A percentile compares a stretch with the other conserved stretches of the same genome.
Conservation (phyloP, 352 stramenopile species). For the Phytophthora cactorum region DNA sequence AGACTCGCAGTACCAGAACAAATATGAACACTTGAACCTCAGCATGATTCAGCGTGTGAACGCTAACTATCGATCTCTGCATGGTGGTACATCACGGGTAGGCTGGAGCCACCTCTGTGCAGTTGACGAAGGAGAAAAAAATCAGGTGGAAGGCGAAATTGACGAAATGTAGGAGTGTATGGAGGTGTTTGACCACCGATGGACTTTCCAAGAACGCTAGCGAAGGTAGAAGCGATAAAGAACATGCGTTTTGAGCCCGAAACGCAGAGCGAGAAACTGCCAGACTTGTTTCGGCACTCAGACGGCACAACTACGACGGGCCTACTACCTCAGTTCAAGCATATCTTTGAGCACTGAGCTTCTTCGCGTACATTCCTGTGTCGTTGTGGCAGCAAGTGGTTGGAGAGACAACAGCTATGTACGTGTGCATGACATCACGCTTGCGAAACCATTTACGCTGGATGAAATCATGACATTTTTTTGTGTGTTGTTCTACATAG, state of each 20-base stretch:
- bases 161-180: constrained; percentile 15
- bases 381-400: neutral
- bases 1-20: constrained; percentile 13
- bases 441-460: neutral
- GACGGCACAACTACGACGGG: neutral
- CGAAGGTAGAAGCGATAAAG: neutral
- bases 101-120: constrained; percentile 6
- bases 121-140: constrained; percentile 6
- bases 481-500: too few species aligned
- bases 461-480: neutral
- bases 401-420: constrained; percentile 2
- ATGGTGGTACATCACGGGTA: constrained; percentile 4
- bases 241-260: neutral
- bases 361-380: neutral
- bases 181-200: constrained; percentile 1
- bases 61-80: constrained; percentile 12
- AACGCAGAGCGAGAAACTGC: neutral
- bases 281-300: neutral
- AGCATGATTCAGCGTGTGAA: neutral
- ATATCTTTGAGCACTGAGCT: neutral
- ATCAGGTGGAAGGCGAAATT: neutral
- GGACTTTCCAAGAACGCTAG: constrained; percentile 8
- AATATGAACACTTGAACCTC: neutral
- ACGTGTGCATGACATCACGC: neutral
- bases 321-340: neutral